phyloP scores from a whole-genome alignment of 2,329 filamentous ascomycete species.

The Fusarium graminum region DNA sequence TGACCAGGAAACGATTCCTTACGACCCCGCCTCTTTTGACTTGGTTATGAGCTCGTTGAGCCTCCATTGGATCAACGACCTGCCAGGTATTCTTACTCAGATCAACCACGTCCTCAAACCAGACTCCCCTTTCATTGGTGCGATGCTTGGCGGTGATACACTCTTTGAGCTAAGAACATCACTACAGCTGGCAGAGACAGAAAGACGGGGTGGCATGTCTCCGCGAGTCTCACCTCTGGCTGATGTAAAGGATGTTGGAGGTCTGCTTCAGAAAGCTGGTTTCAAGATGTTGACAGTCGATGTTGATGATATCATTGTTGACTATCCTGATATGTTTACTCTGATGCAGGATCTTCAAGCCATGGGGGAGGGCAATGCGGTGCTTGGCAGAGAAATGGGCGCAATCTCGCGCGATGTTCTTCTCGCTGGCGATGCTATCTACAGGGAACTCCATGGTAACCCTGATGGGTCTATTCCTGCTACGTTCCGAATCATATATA shows the following conservation, averaged over 20 bases:
- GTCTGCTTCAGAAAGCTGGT: slow-evolving; percentile 84
- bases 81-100: slow-evolving; percentile 85
- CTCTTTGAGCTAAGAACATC: slow-evolving; percentile 94
- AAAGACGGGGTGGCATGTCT: slow-evolving; percentile 89
- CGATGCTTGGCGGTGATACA: slow-evolving; percentile 96
- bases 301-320: slow-evolving; percentile 95
- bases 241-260: slow-evolving; percentile 91
- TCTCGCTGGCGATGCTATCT: slow-evolving; percentile 89
- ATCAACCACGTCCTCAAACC: slow-evolving; percentile 91
- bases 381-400: slow-evolving; percentile 85
- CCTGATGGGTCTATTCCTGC: slow-evolving; percentile 82
- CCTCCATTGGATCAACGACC: slow-evolving; percentile 97
- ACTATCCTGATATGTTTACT: slow-evolving; percentile 90
- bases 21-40: slow-evolving; percentile 82
- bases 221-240: slow-evolving; percentile 92
- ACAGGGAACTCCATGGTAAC: slow-evolving; percentile 87
- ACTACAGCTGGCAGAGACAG: slow-evolving; percentile 90
- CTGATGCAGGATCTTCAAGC: slow-evolving; percentile 94
- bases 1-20: slow-evolving; percentile 81
- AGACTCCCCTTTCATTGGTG: slow-evolving; percentile 90
- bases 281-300: slow-evolving; percentile 98
- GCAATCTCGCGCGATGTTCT: slow-evolving; percentile 84
- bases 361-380: slow-evolving; percentile 95
- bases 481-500: slow-evolving; percentile 95
- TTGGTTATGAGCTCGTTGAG: slow-evolving; percentile 89